A percentile compares a stretch with the other conserved stretches of the same genome.
Conservation (phyloP, 768 basidiomycete species). For the Suillus decipiens region DNA sequence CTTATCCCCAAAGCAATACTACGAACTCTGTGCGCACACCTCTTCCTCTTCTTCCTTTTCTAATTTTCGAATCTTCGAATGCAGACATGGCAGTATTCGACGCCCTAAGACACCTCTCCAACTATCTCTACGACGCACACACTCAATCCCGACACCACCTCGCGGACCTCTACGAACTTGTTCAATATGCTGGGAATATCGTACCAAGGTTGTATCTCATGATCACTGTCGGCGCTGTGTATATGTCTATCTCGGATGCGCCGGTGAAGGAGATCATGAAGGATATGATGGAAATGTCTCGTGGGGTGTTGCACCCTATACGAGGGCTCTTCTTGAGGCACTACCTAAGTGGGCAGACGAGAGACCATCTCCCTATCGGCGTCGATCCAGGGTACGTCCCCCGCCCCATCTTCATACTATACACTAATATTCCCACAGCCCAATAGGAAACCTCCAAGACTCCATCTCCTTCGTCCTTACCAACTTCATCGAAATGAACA, state of each 20-base stretch:
- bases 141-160: constrained; percentile 89
- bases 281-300: constrained; percentile 99
- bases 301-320: constrained; percentile 96
- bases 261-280: constrained; percentile 99
- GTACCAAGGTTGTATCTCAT: constrained; percentile 94
- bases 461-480: constrained; percentile 95
- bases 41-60: not conserved
- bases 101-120: constrained; percentile 90
- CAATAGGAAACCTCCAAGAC: constrained; percentile 88
- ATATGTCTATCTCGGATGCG: constrained; percentile 97
- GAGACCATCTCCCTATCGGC: constrained; percentile 93
- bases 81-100: constrained; percentile 99
- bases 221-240: constrained; percentile 99
- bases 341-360: constrained; percentile 95
- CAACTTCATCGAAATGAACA: constrained; percentile 99
- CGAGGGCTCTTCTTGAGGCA: constrained; percentile 94
- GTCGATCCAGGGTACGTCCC: constrained; percentile 70
- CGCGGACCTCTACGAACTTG: constrained; percentile 97
- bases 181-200: constrained; percentile 99
- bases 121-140: constrained; percentile 97
- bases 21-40: constrained; percentile 81
- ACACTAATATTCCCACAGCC: constrained; percentile 45
- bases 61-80: not conserved
- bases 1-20: constrained; percentile 95
- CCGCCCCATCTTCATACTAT: not conserved